Evolutionary conservation across 768 basidiomycete genomes (phyloP).

Genomic region (Mycena venus): DNA sequence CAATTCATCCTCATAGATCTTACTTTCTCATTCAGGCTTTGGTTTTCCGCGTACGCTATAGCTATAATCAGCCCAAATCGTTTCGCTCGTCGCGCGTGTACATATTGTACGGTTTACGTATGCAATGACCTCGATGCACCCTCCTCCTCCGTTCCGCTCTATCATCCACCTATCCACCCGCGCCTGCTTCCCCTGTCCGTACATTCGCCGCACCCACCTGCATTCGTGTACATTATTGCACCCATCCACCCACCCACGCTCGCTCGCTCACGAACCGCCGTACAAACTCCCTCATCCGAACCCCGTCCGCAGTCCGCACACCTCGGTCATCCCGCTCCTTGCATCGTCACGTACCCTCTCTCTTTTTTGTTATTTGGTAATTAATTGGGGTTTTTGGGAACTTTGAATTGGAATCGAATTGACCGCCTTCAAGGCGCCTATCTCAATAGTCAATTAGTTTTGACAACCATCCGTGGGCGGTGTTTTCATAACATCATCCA

Average conservation of each 20-base stretch:
- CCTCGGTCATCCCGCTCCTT: too few relatives aligned
- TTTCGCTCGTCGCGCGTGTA: neutral
- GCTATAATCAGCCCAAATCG: conserved; percentile 21
- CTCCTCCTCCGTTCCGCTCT: neutral
- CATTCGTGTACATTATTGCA: neutral
- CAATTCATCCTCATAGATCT: conserved; percentile 13
- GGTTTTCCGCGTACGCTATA: conserved; percentile 30
- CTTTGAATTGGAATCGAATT: too few relatives aligned
- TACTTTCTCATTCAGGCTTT: neutral
- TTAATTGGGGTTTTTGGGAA: neutral
- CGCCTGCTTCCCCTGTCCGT: too few relatives aligned
- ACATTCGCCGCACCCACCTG: neutral
- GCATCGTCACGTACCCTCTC: neutral
- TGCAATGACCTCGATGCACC: conserved; percentile 14
- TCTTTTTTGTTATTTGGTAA: neutral
- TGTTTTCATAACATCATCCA: too few relatives aligned
- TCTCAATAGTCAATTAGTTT: too few relatives aligned
- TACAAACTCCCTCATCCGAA: too few relatives aligned
- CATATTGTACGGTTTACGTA: conserved; percentile 23
- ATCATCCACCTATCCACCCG: neutral
- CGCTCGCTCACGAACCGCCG: neutral
- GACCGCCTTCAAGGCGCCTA: too few relatives aligned
- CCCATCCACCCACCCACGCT: neutral
- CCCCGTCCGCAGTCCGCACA: neutral
- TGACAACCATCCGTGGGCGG: neutral